A percentile compares a stretch with the other conserved stretches of the same genome.
Evolutionary conservation across 2,329 filamentous ascomycete genomes (phyloP).

Genomic region (Curvularia eragrostidis): DNA sequence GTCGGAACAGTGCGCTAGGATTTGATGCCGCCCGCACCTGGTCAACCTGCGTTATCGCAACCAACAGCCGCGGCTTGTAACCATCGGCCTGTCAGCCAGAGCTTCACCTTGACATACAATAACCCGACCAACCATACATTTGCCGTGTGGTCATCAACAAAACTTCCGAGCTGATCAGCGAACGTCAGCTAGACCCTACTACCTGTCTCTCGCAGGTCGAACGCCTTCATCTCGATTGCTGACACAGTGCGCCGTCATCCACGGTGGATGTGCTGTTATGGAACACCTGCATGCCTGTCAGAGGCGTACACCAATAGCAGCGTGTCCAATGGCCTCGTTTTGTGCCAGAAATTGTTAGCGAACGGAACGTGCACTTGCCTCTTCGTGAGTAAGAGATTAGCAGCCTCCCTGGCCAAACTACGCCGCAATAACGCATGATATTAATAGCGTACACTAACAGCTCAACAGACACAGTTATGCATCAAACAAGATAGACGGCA

Average conservation of each 20-base stretch:
- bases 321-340: background rate
- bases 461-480: slow-evolving; percentile 9
- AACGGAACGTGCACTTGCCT: slow-evolving; percentile 7
- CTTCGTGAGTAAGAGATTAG: slow-evolving; percentile 3
- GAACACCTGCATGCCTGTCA: slow-evolving; percentile 12
- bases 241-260: slow-evolving; percentile 21
- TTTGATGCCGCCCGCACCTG: slow-evolving; percentile 4
- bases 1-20: slow-evolving; percentile 1
- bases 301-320: slow-evolving; percentile 9
- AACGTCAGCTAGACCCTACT: slow-evolving; percentile 1
- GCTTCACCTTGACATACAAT: slow-evolving; percentile 11
- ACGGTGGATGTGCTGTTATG: slow-evolving; percentile 12
- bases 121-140: slow-evolving; percentile 22
- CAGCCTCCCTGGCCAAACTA: background rate
- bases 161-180: slow-evolving; percentile 4
- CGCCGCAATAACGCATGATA: slow-evolving; percentile 25
- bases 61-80: slow-evolving; percentile 3
- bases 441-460: slow-evolving; percentile 8
- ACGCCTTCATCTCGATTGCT: slow-evolving; percentile 10
- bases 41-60: slow-evolving; percentile 4
- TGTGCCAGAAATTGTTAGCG: slow-evolving; percentile 5
- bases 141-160: slow-evolving; percentile 22
- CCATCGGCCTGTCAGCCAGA: slow-evolving; percentile 4
- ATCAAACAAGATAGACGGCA: background rate
- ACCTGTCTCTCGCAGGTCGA: slow-evolving; percentile 1